Evolutionary conservation across 1,139 yeast genomes (phyloP).

Genomic region (Scheffersomyces insectosa): DNA sequence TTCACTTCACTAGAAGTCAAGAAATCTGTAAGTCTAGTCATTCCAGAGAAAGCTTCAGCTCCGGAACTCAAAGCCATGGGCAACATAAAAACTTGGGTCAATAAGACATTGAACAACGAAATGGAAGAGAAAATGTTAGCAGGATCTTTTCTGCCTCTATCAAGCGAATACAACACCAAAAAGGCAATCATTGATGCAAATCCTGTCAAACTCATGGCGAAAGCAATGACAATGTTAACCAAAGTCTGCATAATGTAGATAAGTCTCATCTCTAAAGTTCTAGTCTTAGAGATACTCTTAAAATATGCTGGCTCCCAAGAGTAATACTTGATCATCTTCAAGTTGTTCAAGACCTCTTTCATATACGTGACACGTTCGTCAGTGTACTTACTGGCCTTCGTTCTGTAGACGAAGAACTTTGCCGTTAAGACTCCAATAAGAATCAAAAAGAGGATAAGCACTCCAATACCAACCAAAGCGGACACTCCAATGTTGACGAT

Average conservation of each 20-base stretch:
- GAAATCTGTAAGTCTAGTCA: slow-evolving; percentile 8
- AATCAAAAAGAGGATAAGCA: slow-evolving; percentile 27
- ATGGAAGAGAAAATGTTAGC: slow-evolving; percentile 18
- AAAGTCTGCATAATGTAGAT: slow-evolving; percentile 12
- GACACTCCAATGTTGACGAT: slow-evolving; percentile 36
- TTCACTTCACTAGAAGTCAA: slow-evolving; percentile 33
- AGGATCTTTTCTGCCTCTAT: slow-evolving; percentile 9
- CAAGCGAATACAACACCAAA: slow-evolving; percentile 11
- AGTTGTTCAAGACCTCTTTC: slow-evolving; percentile 17
- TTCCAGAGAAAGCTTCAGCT: slow-evolving; percentile 14
- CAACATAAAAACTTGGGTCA: slow-evolving; percentile 11
- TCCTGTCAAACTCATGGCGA: slow-evolving; percentile 12
- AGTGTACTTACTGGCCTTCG: slow-evolving; percentile 9
- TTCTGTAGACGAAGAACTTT: slow-evolving; percentile 19
- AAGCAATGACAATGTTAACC: slow-evolving; percentile 9
- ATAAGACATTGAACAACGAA: slow-evolving; percentile 13
- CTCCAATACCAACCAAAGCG: slow-evolving; percentile 36
- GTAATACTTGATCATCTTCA: slow-evolving; percentile 19
- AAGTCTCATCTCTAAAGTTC: slow-evolving; percentile 10
- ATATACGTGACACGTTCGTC: slow-evolving; percentile 16
- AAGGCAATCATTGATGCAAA: slow-evolving; percentile 13
- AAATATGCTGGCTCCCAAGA: slow-evolving; percentile 20
- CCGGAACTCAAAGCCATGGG: slow-evolving; percentile 13
- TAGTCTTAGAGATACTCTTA: slow-evolving; percentile 6
- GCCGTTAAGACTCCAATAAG: slow-evolving; percentile 24